These are phyloP conservation scores for Seiridium cupressi DNA, from an alignment of 2,329 filamentous ascomycete genomes.

Conservation along the genomic window DNA sequence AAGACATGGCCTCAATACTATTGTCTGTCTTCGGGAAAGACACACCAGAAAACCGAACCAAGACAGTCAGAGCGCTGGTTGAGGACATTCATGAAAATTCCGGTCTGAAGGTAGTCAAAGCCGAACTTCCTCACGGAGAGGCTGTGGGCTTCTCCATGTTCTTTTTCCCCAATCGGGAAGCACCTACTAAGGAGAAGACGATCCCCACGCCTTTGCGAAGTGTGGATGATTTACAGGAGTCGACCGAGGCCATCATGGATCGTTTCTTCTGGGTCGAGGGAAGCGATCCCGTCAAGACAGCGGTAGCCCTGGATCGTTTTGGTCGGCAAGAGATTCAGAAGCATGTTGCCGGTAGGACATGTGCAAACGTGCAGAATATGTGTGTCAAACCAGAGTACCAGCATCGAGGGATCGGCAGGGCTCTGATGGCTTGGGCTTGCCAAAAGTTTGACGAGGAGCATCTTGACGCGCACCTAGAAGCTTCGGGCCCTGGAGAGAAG, in stretches of 20 bases:
- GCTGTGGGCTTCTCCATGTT: background rate
- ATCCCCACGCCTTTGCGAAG: background rate
- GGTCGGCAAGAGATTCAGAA: background rate
- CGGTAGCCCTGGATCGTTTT: background rate
- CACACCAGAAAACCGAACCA: background rate
- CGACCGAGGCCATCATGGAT: background rate
- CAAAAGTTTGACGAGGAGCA: background rate
- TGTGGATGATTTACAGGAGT: background rate
- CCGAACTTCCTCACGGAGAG: background rate
- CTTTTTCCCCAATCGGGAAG: background rate
- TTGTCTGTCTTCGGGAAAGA: background rate
- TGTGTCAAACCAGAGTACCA: background rate
- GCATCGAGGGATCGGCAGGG: background rate
- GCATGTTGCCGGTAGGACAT: background rate
- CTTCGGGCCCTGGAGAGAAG: background rate
- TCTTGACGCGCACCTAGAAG: background rate
- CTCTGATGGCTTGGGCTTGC: background rate
- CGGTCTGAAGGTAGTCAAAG: background rate
- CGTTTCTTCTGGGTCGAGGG: background rate
- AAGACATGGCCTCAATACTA: background rate
- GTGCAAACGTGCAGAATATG: background rate
- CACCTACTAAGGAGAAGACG: background rate
- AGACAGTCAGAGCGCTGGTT: background rate
- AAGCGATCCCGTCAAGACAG: background rate
- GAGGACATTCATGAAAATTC: background rate